Evolutionary conservation across 768 basidiomycete species (phyloP).

Genomic region (Boletus edulis): DNA sequence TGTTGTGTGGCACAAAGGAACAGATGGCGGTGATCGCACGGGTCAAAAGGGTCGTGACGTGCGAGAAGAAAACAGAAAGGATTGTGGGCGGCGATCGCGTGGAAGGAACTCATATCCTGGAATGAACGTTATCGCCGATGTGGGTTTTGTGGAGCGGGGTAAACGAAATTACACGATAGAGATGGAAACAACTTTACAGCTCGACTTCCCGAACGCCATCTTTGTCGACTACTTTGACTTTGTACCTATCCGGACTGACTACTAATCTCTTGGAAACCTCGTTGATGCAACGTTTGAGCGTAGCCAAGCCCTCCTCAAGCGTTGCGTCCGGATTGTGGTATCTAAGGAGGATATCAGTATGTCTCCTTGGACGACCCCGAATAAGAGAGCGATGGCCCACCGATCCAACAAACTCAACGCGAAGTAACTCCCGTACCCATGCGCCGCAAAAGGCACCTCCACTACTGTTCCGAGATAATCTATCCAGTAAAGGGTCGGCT

Average conservation of each 20-base stretch:
- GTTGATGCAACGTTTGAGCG: slow-evolving; percentile 81
- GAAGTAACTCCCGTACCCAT: slow-evolving; percentile 95
- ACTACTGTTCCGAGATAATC: slow-evolving; percentile 93
- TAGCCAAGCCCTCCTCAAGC: slow-evolving; percentile 81
- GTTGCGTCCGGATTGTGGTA: slow-evolving; percentile 90
- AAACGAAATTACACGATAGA: slow-evolving; percentile 5
- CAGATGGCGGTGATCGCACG: slow-evolving; percentile 26
- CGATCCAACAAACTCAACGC: slow-evolving; percentile 88
- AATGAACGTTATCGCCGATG: slow-evolving; percentile 8
- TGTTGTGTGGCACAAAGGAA: slow-evolving; percentile 5
- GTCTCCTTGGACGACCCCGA: neutral
- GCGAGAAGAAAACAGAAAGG: slow-evolving; percentile 51
- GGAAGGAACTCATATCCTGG: slow-evolving; percentile 25
- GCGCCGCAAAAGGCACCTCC: slow-evolving; percentile 89
- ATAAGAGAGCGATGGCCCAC: slow-evolving; percentile 36
- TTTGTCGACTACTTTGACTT: slow-evolving; percentile 89
- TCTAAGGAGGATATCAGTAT: slow-evolving; percentile 35
- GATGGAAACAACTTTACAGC: slow-evolving; percentile 38
- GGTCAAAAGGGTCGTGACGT: slow-evolving; percentile 42
- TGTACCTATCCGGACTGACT: slow-evolving; percentile 78
- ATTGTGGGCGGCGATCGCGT: slow-evolving; percentile 53
- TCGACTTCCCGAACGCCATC: slow-evolving; percentile 84
- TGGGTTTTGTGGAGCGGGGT: neutral
- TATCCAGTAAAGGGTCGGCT: slow-evolving; percentile 89
- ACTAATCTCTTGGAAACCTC: slow-evolving; percentile 85